Conservation (phyloP, 805 yeast genomes). For the Cyberlindnera veronae region DNA sequence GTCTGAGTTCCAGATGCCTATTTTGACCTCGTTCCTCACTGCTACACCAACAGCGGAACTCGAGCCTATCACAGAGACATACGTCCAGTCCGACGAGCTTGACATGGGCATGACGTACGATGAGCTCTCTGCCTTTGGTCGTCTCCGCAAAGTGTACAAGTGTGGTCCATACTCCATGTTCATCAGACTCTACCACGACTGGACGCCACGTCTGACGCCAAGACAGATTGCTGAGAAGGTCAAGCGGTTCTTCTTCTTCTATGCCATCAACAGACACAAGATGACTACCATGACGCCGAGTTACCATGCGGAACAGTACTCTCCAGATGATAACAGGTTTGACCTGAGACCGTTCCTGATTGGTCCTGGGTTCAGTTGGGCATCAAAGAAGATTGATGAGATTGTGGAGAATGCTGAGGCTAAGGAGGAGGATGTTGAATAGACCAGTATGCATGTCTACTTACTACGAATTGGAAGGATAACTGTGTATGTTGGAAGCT, state of each 20-base stretch:
- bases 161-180: slow-evolving; percentile 98
- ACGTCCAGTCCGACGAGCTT: slow-evolving; percentile 93
- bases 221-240: slow-evolving; percentile 88
- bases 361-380: slow-evolving; percentile 86
- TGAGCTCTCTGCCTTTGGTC: slow-evolving; percentile 87
- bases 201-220: slow-evolving; percentile 85
- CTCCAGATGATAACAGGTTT: slow-evolving; percentile 96
- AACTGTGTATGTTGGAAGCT: too few species aligned
- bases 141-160: slow-evolving; percentile 84
- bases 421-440: slow-evolving; percentile 32
- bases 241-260: slow-evolving; percentile 86
- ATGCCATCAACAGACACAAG: slow-evolving; percentile 94
- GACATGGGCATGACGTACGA: slow-evolving; percentile 99
- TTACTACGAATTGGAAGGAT: too few species aligned
- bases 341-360: slow-evolving; percentile 95
- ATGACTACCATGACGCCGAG: slow-evolving; percentile 97
- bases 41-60: slow-evolving; percentile 98
- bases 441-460: too few species aligned
- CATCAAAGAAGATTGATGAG: slow-evolving; percentile 81
- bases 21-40: slow-evolving; percentile 69
- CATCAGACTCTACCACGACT: slow-evolving; percentile 80
- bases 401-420: slow-evolving; percentile 60
- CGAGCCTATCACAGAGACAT: slow-evolving; percentile 89
- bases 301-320: slow-evolving; percentile 96
- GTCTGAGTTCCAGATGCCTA: slow-evolving; percentile 65